Base-by-base conservation (phyloP, 345 rosid species). In the Arabidopsis suecica region DNA sequence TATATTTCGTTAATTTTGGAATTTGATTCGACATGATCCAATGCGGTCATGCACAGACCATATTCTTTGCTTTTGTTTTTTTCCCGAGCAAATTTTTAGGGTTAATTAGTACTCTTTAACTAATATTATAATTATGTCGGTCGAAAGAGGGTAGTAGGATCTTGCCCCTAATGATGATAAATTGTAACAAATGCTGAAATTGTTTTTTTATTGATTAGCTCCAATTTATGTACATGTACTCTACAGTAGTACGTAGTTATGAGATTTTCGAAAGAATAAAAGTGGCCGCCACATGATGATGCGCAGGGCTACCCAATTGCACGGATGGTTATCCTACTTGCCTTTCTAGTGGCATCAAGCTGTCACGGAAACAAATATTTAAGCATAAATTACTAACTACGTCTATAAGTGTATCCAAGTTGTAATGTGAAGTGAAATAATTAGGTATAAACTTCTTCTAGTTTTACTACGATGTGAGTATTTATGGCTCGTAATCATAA, bases 291-390 rank as follows among this genome's bases (percentile, higher is more conserved):
- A 64, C 36, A 73, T 73, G 20, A 54, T 73, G 40, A 54, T 50
- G 63, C 55, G 57, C 28, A 34, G 45, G 33, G n/a, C 14, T 56
- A 45, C 25, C 48, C 45, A 70, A 13, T 70, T 70, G 47, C 65
- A 33, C 57, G 74, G 7, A 69, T 55, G 65, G 73, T 16, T 16
- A 0, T 44, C 64, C 73, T 56, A 69, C 73, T 69, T 42, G 73
- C 73, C 73, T 68, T 42, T 56, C 54, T 55, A 41, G 40, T 54
- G 40, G 53, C 41, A n/a, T 11, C 49, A 42, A 30, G 53, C 32
- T 69, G 63, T 55, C 41, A 66, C 10, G 28, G 23, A n/a, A 10
- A 23, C 6, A 25, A 30, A 0, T 25, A 13, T 44, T 8, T 9
- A 44, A n/a, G 28, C 25, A 45, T n/a, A 44, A 63, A 20, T 49